phyloP scores from a whole-genome alignment of 495 filamentous ascomycete species.

The Cairneyella variabilis region DNA sequence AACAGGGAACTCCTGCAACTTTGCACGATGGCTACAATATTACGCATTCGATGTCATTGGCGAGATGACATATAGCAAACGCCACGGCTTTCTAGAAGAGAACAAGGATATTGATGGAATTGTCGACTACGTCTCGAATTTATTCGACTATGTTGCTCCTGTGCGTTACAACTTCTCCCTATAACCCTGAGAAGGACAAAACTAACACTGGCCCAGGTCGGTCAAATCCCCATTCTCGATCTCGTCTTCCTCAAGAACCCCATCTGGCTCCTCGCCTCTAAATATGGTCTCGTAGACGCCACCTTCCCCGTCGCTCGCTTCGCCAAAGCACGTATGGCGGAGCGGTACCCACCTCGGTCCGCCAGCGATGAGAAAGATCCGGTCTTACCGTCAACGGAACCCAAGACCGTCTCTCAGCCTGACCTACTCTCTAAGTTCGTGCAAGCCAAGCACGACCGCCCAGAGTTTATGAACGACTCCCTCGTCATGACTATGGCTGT shows the following conservation, averaged over 20 bases:
- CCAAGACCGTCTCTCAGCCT: conserved; percentile 35
- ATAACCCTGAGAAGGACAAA: conserved; percentile 27
- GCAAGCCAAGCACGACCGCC: conserved; percentile 51
- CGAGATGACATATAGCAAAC: conserved; percentile 61
- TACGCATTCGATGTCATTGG: conserved; percentile 78
- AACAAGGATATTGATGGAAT: conserved; percentile 63
- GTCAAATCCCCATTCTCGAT: conserved; percentile 63
- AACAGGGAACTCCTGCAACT: conserved; percentile 51
- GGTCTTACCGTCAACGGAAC: conserved; percentile 24
- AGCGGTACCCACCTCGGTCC: conserved; percentile 42
- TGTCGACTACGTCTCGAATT: conserved; percentile 46
- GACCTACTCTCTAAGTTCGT: conserved; percentile 60
- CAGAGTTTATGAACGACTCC: conserved; percentile 63
- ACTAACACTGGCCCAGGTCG: conserved; percentile 34
- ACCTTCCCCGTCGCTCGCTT: conserved; percentile 61
- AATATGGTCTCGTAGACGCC: conserved; percentile 46
- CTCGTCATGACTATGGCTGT: conserved; percentile 63
- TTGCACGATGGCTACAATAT: conserved; percentile 71
- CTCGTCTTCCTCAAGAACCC: conserved; percentile 57
- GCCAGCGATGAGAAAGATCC: conserved; percentile 15
- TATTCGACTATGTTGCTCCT: conserved; percentile 58
- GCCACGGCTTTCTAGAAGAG: conserved; percentile 59
- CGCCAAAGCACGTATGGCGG: conserved; percentile 51
- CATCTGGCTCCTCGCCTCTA: conserved; percentile 45
- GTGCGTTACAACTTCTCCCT: conserved; percentile 22